These are phyloP conservation scores for Fusarium sp. DNA, from an alignment of 2,329 filamentous ascomycete genomes.

Conservation along the genomic window DNA sequence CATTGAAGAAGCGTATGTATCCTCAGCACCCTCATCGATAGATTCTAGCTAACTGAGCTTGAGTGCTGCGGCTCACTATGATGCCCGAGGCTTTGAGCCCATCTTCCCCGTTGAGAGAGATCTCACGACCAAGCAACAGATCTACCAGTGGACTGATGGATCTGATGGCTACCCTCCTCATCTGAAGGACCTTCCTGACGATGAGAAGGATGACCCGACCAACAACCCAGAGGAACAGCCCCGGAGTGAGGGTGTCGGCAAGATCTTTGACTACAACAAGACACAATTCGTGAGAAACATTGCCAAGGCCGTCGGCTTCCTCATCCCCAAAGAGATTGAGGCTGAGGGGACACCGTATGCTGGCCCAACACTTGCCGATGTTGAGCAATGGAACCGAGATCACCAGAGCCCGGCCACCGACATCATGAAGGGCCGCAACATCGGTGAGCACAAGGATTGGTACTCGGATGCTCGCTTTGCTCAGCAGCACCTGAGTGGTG, in stretches of 20 bases:
- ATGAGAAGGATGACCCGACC: not conserved
- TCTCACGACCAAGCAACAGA: constrained; percentile 3
- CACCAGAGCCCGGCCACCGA: not conserved
- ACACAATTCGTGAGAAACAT: not conserved
- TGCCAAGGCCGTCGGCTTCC: constrained; percentile 1
- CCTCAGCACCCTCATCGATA: no score
- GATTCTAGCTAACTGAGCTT: not conserved
- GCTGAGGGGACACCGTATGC: not conserved
- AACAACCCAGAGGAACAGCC: not conserved
- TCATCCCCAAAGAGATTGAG: constrained; percentile 7
- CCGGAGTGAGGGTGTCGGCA: not conserved
- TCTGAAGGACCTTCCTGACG: not conserved
- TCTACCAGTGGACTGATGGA: constrained; percentile 24
- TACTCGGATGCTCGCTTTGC: constrained; percentile 32
- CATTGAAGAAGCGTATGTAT: constrained; percentile 18
- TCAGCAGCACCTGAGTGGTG: constrained; percentile 25
- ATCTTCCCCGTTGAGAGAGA: constrained; percentile 17
- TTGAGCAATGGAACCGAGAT: constrained; percentile 11
- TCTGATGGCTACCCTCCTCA: constrained; percentile 24
- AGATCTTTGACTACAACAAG: constrained; percentile 23
- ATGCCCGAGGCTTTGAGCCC: constrained; percentile 7
- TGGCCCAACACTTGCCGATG: constrained; percentile 16
- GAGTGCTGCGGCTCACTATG: constrained; percentile 16
- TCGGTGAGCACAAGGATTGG: constrained; percentile 24
- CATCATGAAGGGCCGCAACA: constrained; percentile 32